phyloP scores from a whole-genome alignment of 805 yeast genomes.

The Candida ficus region DNA sequence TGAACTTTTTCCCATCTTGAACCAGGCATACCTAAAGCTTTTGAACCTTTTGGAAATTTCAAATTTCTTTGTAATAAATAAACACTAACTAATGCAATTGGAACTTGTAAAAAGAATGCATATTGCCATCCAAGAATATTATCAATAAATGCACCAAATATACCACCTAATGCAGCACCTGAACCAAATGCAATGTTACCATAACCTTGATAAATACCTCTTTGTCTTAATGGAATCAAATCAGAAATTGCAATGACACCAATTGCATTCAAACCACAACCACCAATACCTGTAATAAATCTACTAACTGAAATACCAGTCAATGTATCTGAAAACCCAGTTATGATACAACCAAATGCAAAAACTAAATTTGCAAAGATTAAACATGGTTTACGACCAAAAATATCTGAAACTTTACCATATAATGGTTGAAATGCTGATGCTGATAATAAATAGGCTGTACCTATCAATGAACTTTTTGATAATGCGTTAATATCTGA shows the following conservation, averaged over 20 bases:
- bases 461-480: constrained; percentile 62
- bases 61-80: constrained; percentile 33
- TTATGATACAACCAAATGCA: constrained; percentile 39
- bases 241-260: constrained; percentile 72
- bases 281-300: constrained; percentile 77
- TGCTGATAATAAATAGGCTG: constrained; percentile 56
- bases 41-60: constrained; percentile 41
- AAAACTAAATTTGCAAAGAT: constrained; percentile 34
- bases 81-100: constrained; percentile 41
- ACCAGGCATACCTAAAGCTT: constrained; percentile 48
- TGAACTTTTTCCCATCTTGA: constrained; percentile 40
- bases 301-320: constrained; percentile 42
- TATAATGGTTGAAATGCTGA: constrained; percentile 64
- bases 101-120: constrained; percentile 50
- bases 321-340: constrained; percentile 25
- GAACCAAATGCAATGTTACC: constrained; percentile 68
- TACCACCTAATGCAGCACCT: constrained; percentile 72
- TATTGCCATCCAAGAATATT: constrained; percentile 59
- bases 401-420: constrained; percentile 61
- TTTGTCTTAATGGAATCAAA: constrained; percentile 64
- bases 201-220: constrained; percentile 78
- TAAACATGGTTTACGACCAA: constrained; percentile 47
- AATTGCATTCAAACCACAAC: constrained; percentile 75
- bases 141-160: constrained; percentile 53
- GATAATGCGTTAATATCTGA: constrained; percentile 59